A percentile compares a stretch with the other conserved stretches of the same genome.
phyloP scores from a whole-genome alignment of 2,329 filamentous ascomycete genomes.

The Microcyclospora tardicrescens region DNA sequence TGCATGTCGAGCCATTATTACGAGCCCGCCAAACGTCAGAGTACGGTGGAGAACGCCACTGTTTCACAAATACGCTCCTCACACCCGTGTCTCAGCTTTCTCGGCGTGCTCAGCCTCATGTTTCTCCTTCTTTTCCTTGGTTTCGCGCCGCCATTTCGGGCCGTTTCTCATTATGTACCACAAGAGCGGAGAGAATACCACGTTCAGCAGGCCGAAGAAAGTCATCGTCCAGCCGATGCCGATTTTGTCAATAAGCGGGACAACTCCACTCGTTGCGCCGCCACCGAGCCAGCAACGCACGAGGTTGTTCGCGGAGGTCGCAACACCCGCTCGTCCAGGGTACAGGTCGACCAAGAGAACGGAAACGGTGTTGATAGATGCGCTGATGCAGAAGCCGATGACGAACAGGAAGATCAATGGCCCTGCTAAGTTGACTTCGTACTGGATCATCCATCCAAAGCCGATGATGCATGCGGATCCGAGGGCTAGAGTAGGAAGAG shows the following conservation, averaged over 20 bases:
- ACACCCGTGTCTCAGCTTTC: too few species aligned
- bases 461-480: slow-evolving; percentile 22
- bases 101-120: too few species aligned
- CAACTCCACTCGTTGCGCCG: slow-evolving; percentile 27
- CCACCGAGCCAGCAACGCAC: slow-evolving; percentile 32
- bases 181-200: slow-evolving; percentile 1
- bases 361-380: slow-evolving; percentile 31
- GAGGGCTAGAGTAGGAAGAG: slow-evolving; percentile 25
- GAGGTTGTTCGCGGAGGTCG: slow-evolving; percentile 26
- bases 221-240: slow-evolving; percentile 32
- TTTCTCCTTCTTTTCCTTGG: too few species aligned
- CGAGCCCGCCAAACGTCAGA: too few species aligned
- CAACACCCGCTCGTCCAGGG: slow-evolving; percentile 22
- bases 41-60: too few species aligned
- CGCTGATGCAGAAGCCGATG: slow-evolving; percentile 25
- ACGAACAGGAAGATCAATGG: slow-evolving; percentile 21
- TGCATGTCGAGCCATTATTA: too few species aligned
- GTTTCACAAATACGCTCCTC: too few species aligned
- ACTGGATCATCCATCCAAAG: slow-evolving; percentile 32
- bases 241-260: slow-evolving; percentile 26
- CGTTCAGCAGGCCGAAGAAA: slow-evolving; percentile 19
- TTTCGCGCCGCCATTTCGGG: not conserved
- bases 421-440: slow-evolving; percentile 25
- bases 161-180: not conserved
- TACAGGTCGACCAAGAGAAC: slow-evolving; percentile 36